Percentiles rank a stretch among this genome's conserved stretches.
phyloP scores from a whole-genome alignment of 345 rosid species.

The Eucalyptus leucophloia region DNA sequence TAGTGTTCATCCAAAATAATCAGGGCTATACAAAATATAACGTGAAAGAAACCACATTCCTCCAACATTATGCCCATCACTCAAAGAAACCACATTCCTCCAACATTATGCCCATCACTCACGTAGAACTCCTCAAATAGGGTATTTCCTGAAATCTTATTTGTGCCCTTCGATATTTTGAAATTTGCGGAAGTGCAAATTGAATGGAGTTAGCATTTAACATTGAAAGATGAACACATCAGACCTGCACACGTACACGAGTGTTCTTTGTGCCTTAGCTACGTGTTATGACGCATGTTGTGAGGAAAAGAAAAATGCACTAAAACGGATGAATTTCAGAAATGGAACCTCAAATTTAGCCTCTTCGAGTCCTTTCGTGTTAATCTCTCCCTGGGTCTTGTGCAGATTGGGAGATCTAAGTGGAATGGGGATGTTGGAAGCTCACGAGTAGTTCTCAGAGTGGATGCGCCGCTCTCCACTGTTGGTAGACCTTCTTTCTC shows the following conservation, averaged over 20 bases:
- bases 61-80: no score
- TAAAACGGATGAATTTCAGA: background rate
- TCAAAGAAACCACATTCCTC: no score
- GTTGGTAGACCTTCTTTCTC: slow-evolving; percentile 64
- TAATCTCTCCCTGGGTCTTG: background rate
- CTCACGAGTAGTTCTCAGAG: slow-evolving; percentile 33
- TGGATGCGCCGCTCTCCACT: slow-evolving; percentile 52
- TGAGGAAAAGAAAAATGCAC: background rate
- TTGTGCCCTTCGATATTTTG: background rate
- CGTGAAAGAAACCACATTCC: no score
- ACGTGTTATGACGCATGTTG: background rate
- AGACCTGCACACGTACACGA: background rate
- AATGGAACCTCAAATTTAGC: background rate
- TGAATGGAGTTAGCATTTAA: background rate
- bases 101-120: no score
- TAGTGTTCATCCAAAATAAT: no score
- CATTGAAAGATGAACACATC: background rate
- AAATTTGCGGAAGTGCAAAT: background rate
- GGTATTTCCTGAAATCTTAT: background rate
- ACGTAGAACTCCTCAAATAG: background rate
- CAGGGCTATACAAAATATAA: no score
- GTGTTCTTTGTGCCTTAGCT: background rate
- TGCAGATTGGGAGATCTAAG: slow-evolving; percentile 86
- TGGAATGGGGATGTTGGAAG: slow-evolving; percentile 82
- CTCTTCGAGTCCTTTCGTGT: background rate